A percentile compares a stretch with the other conserved stretches of the same genome.
These are phyloP conservation scores for Xylariaceae sp. DNA, from an alignment of 2,329 filamentous ascomycete genomes.

Conservation along the genomic window DNA sequence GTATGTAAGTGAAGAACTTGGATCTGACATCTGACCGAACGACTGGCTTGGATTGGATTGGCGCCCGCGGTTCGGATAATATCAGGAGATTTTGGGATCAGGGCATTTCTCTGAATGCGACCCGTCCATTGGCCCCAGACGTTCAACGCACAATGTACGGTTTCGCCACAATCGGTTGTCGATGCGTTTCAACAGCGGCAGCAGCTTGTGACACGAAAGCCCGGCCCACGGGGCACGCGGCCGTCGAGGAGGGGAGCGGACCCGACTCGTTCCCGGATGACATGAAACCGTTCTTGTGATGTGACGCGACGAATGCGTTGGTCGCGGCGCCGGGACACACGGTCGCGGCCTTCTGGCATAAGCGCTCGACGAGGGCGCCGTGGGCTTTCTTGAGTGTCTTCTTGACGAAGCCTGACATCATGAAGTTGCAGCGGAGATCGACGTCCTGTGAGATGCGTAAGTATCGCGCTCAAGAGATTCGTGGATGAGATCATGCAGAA, in stretches of 20 bases:
- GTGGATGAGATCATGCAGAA: not conserved
- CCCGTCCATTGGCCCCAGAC: not conserved
- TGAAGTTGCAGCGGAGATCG: conserved; percentile 72
- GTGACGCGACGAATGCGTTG: conserved; percentile 1
- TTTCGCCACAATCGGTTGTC: not conserved
- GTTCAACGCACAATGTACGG: not conserved
- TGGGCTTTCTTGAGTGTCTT: conserved; percentile 76
- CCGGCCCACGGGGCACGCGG: not conserved
- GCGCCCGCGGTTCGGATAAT: too few relatives aligned
- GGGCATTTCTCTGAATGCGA: not conserved
- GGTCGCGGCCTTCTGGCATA: conserved; percentile 45
- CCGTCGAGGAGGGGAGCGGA: not conserved
- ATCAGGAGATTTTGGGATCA: not conserved
- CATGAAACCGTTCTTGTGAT: not conserved
- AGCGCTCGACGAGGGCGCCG: conserved; percentile 59
- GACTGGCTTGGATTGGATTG: too few relatives aligned
- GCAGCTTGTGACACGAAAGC: not conserved
- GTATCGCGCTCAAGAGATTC: not conserved
- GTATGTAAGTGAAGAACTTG: too few relatives aligned
- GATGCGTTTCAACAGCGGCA: not conserved
- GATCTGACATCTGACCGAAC: too few relatives aligned
- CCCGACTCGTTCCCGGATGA: not conserved
- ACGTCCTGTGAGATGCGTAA: conserved; percentile 49
- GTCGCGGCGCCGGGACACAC: conserved; percentile 2
- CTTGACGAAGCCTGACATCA: conserved; percentile 73